Evolutionary conservation across 495 filamentous ascomycete species (phyloP).

Genomic region (Penicillium arizonense): DNA sequence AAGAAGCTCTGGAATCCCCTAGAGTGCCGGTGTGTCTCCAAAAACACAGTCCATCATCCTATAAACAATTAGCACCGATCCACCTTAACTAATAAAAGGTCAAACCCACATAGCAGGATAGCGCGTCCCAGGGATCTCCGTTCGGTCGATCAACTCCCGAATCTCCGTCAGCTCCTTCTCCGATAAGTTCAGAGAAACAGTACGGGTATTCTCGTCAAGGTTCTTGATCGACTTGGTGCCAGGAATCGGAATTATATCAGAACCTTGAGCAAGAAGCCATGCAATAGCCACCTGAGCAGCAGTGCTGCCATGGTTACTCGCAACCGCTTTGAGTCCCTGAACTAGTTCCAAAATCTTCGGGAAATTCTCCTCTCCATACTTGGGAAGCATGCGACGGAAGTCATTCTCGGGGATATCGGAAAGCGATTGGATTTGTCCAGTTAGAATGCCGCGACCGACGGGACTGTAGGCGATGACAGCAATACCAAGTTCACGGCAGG

Average conservation of each 20-base stretch:
- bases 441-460: constrained; percentile 60
- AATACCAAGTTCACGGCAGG: constrained; percentile 62
- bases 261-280: constrained; percentile 39
- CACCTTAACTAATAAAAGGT: not conserved
- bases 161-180: constrained; percentile 41
- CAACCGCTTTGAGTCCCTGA: constrained; percentile 37
- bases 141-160: constrained; percentile 7
- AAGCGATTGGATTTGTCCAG: constrained; percentile 41
- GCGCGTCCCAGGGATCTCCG: constrained; percentile 8
- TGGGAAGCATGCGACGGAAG: constrained; percentile 32
- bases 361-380: constrained; percentile 52
- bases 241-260: constrained; percentile 57
- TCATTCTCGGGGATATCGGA: constrained; percentile 48
- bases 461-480: constrained; percentile 62
- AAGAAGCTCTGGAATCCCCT: not conserved
- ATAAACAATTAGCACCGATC: not conserved
- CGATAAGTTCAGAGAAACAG: constrained; percentile 41
- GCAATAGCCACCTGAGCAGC: constrained; percentile 13
- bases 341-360: constrained; percentile 51
- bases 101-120: constrained; percentile 11
- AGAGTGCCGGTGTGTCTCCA: constrained; percentile 13
- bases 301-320: constrained; percentile 27
- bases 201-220: constrained; percentile 53
- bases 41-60: constrained; percentile 9
- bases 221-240: constrained; percentile 52